Percentiles rank a stretch among this genome's conserved stretches.
These are phyloP conservation scores for Quercus alba DNA, from an alignment of 306 rosid genomes.

Conservation along the genomic window DNA sequence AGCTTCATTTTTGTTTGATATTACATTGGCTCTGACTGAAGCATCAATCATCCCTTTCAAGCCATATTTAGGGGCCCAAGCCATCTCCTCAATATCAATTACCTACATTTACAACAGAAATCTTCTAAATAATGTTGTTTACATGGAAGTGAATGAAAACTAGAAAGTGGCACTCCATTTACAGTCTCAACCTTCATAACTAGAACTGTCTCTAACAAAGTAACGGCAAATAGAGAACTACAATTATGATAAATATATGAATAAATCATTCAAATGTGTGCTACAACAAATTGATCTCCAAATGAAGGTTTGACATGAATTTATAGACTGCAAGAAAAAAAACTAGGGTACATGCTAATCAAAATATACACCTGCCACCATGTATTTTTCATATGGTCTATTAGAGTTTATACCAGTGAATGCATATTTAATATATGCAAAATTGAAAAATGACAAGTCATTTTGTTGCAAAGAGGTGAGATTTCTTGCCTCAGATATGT, in stretches of 20 bases:
- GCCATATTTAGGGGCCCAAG: slow-evolving; percentile 96
- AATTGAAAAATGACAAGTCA: slow-evolving; percentile 7
- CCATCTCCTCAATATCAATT: slow-evolving; percentile 94
- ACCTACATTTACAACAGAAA: slow-evolving; percentile 51
- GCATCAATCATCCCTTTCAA: slow-evolving; percentile 98
- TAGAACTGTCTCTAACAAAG: neutral
- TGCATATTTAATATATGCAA: neutral
- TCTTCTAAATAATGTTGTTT: neutral
- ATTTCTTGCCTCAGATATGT: slow-evolving; percentile 77
- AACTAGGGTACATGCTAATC: neutral
- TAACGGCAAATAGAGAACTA: neutral
- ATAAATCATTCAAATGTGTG: slow-evolving; percentile 6
- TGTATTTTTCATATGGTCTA: slow-evolving; percentile 7
- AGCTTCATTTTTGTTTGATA: slow-evolving; percentile 35
- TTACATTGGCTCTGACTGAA: slow-evolving; percentile 66
- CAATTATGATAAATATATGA: neutral
- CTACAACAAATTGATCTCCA: neutral
- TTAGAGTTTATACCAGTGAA: neutral
- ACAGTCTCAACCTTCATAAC: neutral
- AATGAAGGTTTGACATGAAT: neutral
- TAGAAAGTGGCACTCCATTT: neutral
- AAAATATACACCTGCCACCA: neutral
- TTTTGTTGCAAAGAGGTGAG: neutral
- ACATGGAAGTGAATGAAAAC: neutral
- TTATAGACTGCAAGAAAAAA: neutral